phyloP scores from a whole-genome alignment of 2,329 filamentous ascomycete species.

The Pseudogymnoascus sp. region DNA sequence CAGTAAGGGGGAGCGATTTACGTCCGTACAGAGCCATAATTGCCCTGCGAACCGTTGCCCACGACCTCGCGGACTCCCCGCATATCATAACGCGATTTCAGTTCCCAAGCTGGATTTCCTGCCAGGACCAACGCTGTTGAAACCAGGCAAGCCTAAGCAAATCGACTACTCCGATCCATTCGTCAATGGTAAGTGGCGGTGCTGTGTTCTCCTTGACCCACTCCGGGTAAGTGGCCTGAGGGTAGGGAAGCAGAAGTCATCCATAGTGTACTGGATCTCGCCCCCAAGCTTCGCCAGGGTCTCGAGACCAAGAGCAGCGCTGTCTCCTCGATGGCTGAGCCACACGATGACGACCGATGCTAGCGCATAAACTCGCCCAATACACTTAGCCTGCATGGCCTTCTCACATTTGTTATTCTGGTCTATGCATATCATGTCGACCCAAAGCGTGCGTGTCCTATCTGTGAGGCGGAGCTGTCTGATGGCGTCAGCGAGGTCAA shows the following conservation, averaged over 20 bases:
- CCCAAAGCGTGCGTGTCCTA: too few relatives aligned
- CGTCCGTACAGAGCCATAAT: neutral
- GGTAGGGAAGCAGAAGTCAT: neutral
- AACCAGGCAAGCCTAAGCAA: neutral
- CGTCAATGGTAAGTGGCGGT: neutral
- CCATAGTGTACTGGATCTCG: neutral
- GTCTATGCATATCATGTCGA: too few relatives aligned
- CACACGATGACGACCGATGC: neutral
- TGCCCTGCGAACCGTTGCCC: neutral
- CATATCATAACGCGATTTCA: neutral
- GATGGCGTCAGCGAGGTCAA: too few relatives aligned
- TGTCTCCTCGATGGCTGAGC: neutral
- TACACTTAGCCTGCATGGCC: neutral
- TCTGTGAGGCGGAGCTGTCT: neutral
- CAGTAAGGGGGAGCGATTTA: neutral
- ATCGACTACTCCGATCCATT: neutral
- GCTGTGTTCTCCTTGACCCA: neutral
- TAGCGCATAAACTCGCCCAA: neutral
- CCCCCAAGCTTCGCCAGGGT: neutral
- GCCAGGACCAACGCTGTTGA: neutral
- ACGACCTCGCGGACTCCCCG: neutral
- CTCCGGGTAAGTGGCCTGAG: neutral
- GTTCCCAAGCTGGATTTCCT: neutral
- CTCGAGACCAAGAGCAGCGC: neutral
- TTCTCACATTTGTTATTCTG: too few relatives aligned